Percentiles rank a stretch among this genome's conserved stretches.
These are phyloP conservation scores for Helichrysum umbraculigerum DNA, from an alignment of 129 eudicot species.

Conservation along the genomic window DNA sequence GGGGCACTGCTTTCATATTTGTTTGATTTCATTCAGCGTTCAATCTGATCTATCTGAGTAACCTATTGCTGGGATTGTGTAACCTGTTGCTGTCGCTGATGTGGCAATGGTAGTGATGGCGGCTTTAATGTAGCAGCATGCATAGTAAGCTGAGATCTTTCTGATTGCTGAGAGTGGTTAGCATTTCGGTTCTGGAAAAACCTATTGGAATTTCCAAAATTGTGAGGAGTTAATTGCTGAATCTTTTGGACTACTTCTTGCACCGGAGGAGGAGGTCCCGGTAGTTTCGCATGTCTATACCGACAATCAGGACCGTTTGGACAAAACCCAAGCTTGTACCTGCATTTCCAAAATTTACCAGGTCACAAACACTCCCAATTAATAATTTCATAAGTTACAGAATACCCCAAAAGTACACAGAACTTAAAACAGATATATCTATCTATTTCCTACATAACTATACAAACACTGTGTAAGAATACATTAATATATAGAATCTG, in stretches of 20 bases:
- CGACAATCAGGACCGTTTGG: conserved; percentile 94
- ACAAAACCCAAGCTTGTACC: conserved; percentile 91
- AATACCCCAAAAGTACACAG: neutral
- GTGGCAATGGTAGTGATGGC: conserved; percentile 29
- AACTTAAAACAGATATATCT: neutral
- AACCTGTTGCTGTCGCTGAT: conserved; percentile 36
- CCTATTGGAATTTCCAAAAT: conserved; percentile 52
- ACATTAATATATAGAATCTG: too few relatives aligned
- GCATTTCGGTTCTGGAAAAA: conserved; percentile 58
- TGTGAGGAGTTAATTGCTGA: conserved; percentile 62
- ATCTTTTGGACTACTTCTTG: conserved; percentile 80
- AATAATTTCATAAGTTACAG: neutral
- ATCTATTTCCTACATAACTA: neutral
- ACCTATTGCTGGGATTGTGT: conserved; percentile 49
- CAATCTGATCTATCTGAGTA: conserved; percentile 32
- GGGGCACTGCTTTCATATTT: neutral
- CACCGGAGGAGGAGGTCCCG: conserved; percentile 85
- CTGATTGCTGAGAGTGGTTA: conserved; percentile 26
- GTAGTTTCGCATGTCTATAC: conserved; percentile 76
- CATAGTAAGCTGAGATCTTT: conserved; percentile 5
- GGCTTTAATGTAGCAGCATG: conserved; percentile 43
- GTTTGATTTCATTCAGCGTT: neutral
- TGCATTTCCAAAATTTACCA: conserved; percentile 14
- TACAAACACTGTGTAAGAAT: too few relatives aligned
- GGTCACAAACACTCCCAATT: neutral